phyloP scores from a whole-genome alignment of 768 basidiomycete species.

The Nidula microcarpa region DNA sequence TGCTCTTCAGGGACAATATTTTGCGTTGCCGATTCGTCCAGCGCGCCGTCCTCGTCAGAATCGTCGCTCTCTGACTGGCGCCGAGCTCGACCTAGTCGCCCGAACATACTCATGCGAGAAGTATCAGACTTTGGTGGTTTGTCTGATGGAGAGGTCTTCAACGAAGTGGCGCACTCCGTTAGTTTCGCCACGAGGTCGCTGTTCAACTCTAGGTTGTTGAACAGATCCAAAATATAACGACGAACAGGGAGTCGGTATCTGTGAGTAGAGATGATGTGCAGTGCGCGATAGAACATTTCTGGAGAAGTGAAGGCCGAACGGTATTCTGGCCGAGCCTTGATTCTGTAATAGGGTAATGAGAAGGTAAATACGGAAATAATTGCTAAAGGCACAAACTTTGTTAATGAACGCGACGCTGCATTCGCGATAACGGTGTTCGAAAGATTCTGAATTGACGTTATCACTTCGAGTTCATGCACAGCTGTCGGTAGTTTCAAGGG shows the following conservation, averaged over 20 bases:
- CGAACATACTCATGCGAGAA: conserved; percentile 59
- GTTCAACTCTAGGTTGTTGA: conserved; percentile 72
- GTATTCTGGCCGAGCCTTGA: conserved; percentile 77
- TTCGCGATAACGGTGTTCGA: conserved; percentile 96
- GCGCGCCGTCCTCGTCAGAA: conserved; percentile 46
- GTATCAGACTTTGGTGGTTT: conserved; percentile 27
- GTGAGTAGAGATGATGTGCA: conserved; percentile 85
- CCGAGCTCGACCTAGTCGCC: conserved; percentile 45
- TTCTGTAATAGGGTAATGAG: conserved; percentile 32
- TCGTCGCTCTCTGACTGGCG: conserved; percentile 59
- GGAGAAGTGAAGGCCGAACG: conserved; percentile 75
- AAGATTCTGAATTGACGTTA: conserved; percentile 89
- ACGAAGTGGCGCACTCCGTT: conserved; percentile 42
- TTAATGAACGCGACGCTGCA: conserved; percentile 85
- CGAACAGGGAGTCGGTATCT: conserved; percentile 91
- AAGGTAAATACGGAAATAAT: not conserved
- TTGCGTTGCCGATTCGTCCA: conserved; percentile 40
- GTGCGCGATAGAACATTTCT: conserved; percentile 75
- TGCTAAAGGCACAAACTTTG: conserved; percentile 49
- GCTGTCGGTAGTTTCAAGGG: conserved; percentile 63
- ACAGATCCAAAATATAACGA: conserved; percentile 89
- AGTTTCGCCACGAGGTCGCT: conserved; percentile 54
- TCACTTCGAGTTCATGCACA: conserved; percentile 75
- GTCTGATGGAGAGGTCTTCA: conserved; percentile 45
- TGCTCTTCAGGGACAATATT: conserved; percentile 35